phyloP scores from a whole-genome alignment of 2,329 filamentous ascomycete species.

The Fusarium protoensiforme region DNA sequence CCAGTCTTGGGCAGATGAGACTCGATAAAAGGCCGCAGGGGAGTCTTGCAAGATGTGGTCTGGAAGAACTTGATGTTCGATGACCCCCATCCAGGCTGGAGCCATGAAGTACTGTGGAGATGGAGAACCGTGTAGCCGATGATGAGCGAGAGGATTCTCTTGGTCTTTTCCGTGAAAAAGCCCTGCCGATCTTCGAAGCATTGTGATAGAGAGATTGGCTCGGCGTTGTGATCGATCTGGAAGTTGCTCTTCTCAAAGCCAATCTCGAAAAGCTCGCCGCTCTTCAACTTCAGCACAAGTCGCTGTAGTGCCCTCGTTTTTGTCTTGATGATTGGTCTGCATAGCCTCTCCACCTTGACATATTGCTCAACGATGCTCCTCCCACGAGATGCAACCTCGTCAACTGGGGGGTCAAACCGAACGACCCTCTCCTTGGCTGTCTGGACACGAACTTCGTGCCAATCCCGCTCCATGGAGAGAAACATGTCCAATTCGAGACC shows the following conservation, averaged over 20 bases:
- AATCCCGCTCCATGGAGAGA: constrained; percentile 2
- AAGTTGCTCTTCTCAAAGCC: constrained; percentile 5
- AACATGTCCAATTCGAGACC: constrained; percentile 11
- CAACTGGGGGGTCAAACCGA: background rate
- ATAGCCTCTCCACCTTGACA: constrained; percentile 2
- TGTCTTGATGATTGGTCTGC: background rate
- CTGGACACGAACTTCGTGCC: constrained; percentile 3
- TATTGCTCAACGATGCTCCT: background rate
- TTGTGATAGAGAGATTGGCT: background rate
- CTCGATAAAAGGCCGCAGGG: background rate
- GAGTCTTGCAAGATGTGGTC: background rate
- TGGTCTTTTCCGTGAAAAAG: background rate
- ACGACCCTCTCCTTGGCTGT: background rate
- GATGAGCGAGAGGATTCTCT: background rate
- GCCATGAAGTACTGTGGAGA: background rate
- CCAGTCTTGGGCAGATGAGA: background rate
- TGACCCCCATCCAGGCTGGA: background rate
- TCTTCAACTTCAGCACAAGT: background rate
- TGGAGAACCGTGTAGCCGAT: background rate
- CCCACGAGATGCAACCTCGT: background rate
- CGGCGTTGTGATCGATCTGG: background rate
- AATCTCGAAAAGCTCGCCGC: constrained; percentile 4
- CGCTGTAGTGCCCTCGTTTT: background rate
- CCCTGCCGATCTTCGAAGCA: background rate
- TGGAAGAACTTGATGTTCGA: background rate